Conservation (phyloP, 225 moss, liverwort and hornwort genomes). For the Antitrichia curtipendula region DNA sequence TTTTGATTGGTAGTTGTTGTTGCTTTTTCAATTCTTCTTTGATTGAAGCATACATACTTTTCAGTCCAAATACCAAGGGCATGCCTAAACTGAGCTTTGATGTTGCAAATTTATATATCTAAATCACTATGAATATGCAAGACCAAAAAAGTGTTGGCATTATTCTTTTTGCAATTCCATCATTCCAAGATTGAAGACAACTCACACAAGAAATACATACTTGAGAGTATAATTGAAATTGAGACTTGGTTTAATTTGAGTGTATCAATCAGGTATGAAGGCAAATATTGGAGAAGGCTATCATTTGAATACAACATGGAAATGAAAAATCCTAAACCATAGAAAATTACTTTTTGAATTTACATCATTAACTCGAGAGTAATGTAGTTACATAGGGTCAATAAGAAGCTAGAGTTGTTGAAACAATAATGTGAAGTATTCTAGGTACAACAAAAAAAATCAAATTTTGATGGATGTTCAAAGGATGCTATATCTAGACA, state of each 20-base stretch:
- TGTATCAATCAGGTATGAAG: not conserved
- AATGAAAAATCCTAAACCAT: not conserved
- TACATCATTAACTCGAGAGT: not conserved
- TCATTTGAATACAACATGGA: too few species aligned
- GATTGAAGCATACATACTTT: rapidly evolving
- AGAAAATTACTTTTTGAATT: not conserved
- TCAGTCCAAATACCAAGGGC: too few species aligned
- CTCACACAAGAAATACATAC: rapidly evolving
- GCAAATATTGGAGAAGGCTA: not conserved
- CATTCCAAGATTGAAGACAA: not conserved
- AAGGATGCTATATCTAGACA: not conserved
- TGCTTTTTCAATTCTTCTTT: not conserved
- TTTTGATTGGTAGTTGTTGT: rapidly evolving
- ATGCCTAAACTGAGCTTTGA: rapidly evolving
- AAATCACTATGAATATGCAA: rapidly evolving
- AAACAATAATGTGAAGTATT: rapidly evolving
- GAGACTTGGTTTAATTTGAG: not conserved
- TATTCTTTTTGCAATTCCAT: not conserved
- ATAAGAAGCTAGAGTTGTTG: not conserved
- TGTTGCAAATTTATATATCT: rapidly evolving
- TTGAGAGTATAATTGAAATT: not conserved
- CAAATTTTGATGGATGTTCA: not conserved
- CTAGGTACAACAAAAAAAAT: not conserved
- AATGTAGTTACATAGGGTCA: rapidly evolving
- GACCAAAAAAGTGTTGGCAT: not conserved